phyloP scores from a whole-genome alignment of 2,329 filamentous ascomycete species.

The Colletotrichum paranaense region DNA sequence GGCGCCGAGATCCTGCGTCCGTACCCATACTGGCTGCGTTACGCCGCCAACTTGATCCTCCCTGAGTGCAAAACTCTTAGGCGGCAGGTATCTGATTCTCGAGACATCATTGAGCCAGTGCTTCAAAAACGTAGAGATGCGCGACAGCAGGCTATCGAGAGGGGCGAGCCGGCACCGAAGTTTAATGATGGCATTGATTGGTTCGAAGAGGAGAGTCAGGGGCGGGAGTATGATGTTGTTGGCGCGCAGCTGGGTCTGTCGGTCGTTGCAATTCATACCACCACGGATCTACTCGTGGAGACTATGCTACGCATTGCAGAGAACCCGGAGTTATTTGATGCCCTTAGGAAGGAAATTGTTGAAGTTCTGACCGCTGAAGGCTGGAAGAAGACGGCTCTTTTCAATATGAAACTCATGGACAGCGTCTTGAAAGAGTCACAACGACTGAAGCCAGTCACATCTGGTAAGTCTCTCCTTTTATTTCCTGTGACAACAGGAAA shows the following conservation, averaged over 20 bases:
- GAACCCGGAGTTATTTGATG: conserved; percentile 50
- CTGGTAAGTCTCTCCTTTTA: neutral
- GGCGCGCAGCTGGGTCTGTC: conserved; percentile 82
- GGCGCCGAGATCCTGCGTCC: conserved; percentile 7
- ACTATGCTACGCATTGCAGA: conserved; percentile 51
- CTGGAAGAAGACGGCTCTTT: conserved; percentile 46
- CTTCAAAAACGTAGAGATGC: conserved; percentile 40
- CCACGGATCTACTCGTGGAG: conserved; percentile 49
- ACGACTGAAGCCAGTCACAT: conserved; percentile 36
- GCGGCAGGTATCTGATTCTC: conserved; percentile 48
- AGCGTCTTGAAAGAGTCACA: conserved; percentile 54
- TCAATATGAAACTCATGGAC: conserved; percentile 53
- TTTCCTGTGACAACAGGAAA: neutral
- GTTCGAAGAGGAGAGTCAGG: conserved; percentile 52
- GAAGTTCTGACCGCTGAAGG: conserved; percentile 31
- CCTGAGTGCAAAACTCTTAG: conserved; percentile 42
- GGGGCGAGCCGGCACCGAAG: neutral
- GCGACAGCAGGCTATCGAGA: conserved; percentile 40
- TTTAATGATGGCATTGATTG: conserved; percentile 55
- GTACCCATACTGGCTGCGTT: neutral
- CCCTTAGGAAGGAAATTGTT: conserved; percentile 45
- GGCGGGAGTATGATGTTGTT: conserved; percentile 73
- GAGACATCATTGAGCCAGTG: conserved; percentile 47
- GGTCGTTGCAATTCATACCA: conserved; percentile 63
- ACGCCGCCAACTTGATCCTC: neutral